A percentile compares a stretch with the other conserved stretches of the same genome.
phyloP scores from a whole-genome alignment of 106 monocot genomes.

The Dioscorea zingiberensis region DNA sequence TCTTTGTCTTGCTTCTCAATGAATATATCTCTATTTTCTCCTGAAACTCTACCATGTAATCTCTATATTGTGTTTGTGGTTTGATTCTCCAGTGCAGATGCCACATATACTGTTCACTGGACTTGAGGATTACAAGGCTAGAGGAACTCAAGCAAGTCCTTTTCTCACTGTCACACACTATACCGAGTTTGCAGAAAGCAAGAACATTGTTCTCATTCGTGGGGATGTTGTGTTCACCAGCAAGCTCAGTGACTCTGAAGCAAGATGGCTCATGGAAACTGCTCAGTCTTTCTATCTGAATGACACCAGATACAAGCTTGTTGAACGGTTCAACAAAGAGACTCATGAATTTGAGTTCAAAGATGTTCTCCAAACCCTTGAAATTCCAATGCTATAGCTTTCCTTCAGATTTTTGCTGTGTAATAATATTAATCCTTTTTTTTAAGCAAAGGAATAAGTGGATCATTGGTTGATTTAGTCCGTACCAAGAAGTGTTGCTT shows the following conservation, averaged over 20 bases:
- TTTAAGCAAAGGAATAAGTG: too few relatives aligned
- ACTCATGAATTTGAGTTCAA: slow-evolving; percentile 92
- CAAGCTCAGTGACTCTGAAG: slow-evolving; percentile 76
- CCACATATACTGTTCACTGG: slow-evolving; percentile 87
- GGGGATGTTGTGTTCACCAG: slow-evolving; percentile 92
- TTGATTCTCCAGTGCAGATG: slow-evolving; percentile 58
- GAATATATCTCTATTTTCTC: too few relatives aligned
- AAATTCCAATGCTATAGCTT: slow-evolving; percentile 57
- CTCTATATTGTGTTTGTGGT: too few relatives aligned
- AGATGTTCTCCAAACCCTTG: slow-evolving; percentile 85
- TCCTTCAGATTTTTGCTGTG: too few relatives aligned
- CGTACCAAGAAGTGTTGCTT: too few relatives aligned
- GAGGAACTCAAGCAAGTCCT: slow-evolving; percentile 92
- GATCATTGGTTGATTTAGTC: too few relatives aligned
- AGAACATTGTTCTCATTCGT: slow-evolving; percentile 71
- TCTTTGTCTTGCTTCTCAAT: too few relatives aligned
- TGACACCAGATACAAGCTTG: slow-evolving; percentile 70
- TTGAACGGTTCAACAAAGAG: slow-evolving; percentile 89
- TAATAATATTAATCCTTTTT: too few relatives aligned
- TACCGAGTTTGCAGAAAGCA: slow-evolving; percentile 81
- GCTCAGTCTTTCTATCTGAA: slow-evolving; percentile 87
- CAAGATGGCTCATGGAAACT: slow-evolving; percentile 72
- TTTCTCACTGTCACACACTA: slow-evolving; percentile 78
- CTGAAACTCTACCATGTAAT: too few relatives aligned
- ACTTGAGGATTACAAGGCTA: slow-evolving; percentile 94